A percentile compares a stretch with the other conserved stretches of the same genome.
Evolutionary conservation across 257 asterid genomes (phyloP).

Genomic region (Cruciata laevipes): DNA sequence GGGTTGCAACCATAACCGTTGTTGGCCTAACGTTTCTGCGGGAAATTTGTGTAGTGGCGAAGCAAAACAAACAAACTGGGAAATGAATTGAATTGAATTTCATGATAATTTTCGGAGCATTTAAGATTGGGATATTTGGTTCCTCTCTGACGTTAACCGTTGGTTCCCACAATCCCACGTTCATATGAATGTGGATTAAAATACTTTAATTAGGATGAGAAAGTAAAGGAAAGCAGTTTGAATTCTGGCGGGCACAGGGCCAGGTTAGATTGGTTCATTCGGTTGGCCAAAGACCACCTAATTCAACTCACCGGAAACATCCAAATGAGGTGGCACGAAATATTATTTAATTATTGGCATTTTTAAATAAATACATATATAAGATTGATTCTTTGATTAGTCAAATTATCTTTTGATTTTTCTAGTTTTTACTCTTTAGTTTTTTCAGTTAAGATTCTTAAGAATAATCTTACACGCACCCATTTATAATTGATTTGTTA

Average conservation of each 20-base stretch:
- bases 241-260: constrained; percentile 43
- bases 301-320: constrained; percentile 14
- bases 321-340: neutral
- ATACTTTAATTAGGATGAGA: neutral
- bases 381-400: too few relatives aligned
- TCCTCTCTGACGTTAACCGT: constrained; percentile 27
- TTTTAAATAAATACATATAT: too few relatives aligned
- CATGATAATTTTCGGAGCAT: neutral
- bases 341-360: neutral
- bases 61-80: constrained; percentile 25
- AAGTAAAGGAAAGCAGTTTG: constrained; percentile 12
- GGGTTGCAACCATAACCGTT: constrained; percentile 33
- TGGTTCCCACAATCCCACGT: constrained; percentile 24
- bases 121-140: constrained; percentile 6
- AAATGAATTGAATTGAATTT: too few relatives aligned
- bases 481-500: too few relatives aligned
- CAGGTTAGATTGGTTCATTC: constrained; percentile 12
- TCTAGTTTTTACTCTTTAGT: too few relatives aligned
- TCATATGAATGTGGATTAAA: neutral
- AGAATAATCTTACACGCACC: too few relatives aligned
- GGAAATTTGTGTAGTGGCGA: constrained; percentile 40
- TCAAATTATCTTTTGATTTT: too few relatives aligned
- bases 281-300: constrained; percentile 25
- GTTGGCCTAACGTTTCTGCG: constrained; percentile 57
- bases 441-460: too few relatives aligned